These are phyloP conservation scores for Ballota nigra DNA, from an alignment of 257 asterid species.

Conservation along the genomic window DNA sequence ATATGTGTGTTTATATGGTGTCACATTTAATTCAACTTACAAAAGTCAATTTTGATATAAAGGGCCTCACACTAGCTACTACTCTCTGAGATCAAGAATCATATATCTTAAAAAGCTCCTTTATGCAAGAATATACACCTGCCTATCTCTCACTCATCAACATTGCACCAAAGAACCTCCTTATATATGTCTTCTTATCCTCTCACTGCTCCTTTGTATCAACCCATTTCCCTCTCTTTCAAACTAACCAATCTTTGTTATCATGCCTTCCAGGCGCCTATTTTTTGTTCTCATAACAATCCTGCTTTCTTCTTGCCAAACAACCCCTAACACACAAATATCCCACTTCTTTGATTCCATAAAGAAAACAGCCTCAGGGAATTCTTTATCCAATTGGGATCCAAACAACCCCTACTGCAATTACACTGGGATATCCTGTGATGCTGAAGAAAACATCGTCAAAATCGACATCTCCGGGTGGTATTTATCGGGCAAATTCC, in stretches of 20 bases:
- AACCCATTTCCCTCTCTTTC: constrained; percentile 31
- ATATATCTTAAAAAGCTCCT: constrained; percentile 69
- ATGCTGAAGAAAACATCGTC: constrained; percentile 40
- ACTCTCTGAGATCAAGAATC: constrained; percentile 40
- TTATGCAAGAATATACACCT: constrained; percentile 47
- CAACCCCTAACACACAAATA: constrained; percentile 29
- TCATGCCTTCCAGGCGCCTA: constrained; percentile 37
- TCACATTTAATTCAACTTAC: neutral
- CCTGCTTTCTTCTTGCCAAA: constrained; percentile 26
- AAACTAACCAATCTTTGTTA: neutral
- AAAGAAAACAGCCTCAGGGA: constrained; percentile 45
- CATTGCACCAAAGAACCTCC: constrained; percentile 40
- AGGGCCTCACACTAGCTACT: constrained; percentile 25
- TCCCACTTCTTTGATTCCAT: constrained; percentile 47
- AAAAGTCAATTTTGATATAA: constrained; percentile 25
- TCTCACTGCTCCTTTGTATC: neutral
- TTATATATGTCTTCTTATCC: constrained; percentile 48
- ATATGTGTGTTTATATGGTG: neutral
- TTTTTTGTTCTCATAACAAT: constrained; percentile 26
- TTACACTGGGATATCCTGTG: constrained; percentile 61
- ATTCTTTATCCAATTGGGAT: constrained; percentile 52
- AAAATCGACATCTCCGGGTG: constrained; percentile 60
- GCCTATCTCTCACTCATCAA: constrained; percentile 27
- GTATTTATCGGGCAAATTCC: constrained; percentile 62
- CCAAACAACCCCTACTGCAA: constrained; percentile 38